These are phyloP conservation scores for Microthyrium microscopicum DNA, from an alignment of 2,329 filamentous ascomycete species.

Conservation along the genomic window DNA sequence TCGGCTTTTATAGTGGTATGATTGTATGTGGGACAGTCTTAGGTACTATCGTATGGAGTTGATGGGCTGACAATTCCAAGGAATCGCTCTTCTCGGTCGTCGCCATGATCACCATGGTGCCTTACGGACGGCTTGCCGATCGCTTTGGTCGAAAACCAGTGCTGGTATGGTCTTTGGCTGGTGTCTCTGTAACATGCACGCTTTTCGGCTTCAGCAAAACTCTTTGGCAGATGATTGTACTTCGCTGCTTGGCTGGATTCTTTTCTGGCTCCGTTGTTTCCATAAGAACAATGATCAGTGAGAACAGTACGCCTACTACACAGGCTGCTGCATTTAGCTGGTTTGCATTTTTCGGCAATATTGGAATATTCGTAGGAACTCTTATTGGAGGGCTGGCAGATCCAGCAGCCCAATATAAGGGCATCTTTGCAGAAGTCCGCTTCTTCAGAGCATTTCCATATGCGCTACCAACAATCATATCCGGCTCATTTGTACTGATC, in stretches of 20 bases:
- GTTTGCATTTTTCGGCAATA: slow-evolving; percentile 59
- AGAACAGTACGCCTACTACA: slow-evolving; percentile 51
- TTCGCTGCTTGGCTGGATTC: slow-evolving; percentile 53
- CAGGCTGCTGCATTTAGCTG: slow-evolving; percentile 60
- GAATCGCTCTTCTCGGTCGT: slow-evolving; percentile 54
- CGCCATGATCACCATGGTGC: slow-evolving; percentile 62
- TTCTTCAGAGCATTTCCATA: slow-evolving; percentile 53
- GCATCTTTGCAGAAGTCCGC: slow-evolving; percentile 33
- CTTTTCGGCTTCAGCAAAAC: slow-evolving; percentile 52
- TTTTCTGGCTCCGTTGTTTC: slow-evolving; percentile 59
- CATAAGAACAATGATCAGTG: slow-evolving; percentile 60
- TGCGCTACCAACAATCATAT: slow-evolving; percentile 43
- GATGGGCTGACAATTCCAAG: slow-evolving; percentile 11
- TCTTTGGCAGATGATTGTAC: slow-evolving; percentile 59
- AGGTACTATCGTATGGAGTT: background rate
- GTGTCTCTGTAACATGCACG: slow-evolving; percentile 42
- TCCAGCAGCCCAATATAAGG: slow-evolving; percentile 46
- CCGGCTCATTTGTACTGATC: slow-evolving; percentile 36
- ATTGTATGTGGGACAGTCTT: slow-evolving; percentile 37
- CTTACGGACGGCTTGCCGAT: slow-evolving; percentile 55
- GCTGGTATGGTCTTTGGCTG: slow-evolving; percentile 48
- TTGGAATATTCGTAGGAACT: slow-evolving; percentile 59
- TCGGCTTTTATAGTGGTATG: slow-evolving; percentile 64
- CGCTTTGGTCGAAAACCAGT: slow-evolving; percentile 55
- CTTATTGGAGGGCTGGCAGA: slow-evolving; percentile 51